Evolutionary conservation across 139 green algal genomes (phyloP), one percentile per base, ranked within the genome.

Genomic region (Diplosphaera chodatii): DNA sequence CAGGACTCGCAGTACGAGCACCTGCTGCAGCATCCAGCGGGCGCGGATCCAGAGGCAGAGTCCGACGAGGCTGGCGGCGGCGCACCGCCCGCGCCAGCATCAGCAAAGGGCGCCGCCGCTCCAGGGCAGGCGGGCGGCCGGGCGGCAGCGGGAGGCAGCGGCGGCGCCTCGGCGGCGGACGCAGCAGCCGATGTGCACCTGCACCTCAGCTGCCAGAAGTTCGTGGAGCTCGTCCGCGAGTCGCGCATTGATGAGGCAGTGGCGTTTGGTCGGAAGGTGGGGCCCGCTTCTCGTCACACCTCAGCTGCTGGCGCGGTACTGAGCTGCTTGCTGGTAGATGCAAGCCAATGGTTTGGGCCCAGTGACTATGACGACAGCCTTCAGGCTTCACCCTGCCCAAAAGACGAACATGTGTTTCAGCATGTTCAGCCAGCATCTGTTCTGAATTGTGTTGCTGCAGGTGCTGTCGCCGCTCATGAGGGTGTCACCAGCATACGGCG

Each of bases 141-240:
- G 34, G 59, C 33, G 4, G 34, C 34, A 48, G 62, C 62, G 48
- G 29, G 28, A 5, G 62, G 29, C 41, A 31, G 34, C 66, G 56
- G 37, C 56, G 27, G 40, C 68, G 40, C 33, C 55, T 22, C n/a
- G 32, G 68, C 48, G 29, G 67, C 56, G 29, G 64, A 74, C 40
- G 70, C 48, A 21, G 48, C 48, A 3, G 18, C 80, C 21, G 84
- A 86, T 20, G 80, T 90, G 34, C 73, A 74, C 40, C 88, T 92
- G 72, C 74, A 83, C 70, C 74, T 93, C 32, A 71, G 76, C 65
- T 92, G 86, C 73, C 84, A 93, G 63, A 80, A 90, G 62, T 94
- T 88, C 74, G 86, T 96, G 1, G 90, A 96, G 83, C 73, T 91
- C 25, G 27, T 65, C 25, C 59, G 59, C 59, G 27, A 32, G 5